These are phyloP conservation scores for Paracamarosporium sp. DNA, from an alignment of 2,329 filamentous ascomycete species.

Conservation along the genomic window DNA sequence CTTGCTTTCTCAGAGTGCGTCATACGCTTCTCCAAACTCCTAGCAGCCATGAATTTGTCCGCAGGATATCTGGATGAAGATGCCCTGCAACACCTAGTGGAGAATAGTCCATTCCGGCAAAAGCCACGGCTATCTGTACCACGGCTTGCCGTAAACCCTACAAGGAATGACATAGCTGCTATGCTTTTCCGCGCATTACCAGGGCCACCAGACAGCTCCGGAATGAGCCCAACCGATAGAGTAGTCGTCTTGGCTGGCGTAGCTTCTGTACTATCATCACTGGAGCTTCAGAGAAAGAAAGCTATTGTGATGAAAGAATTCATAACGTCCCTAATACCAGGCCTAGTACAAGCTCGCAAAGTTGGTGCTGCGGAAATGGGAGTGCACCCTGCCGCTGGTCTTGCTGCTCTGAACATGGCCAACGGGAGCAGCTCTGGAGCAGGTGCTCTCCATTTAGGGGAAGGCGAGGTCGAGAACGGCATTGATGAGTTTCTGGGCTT, in stretches of 20 bases:
- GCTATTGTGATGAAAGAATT: conserved; percentile 88
- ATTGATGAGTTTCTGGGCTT: conserved; percentile 51
- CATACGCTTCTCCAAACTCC: conserved; percentile 74
- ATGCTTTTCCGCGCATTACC: conserved; percentile 56
- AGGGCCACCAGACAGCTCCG: conserved; percentile 59
- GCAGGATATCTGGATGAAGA: conserved; percentile 67
- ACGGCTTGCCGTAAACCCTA: conserved; percentile 42
- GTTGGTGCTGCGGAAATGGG: conserved; percentile 94
- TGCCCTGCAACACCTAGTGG: conserved; percentile 58
- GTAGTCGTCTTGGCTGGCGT: conserved; percentile 84
- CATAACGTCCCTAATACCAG: conserved; percentile 80
- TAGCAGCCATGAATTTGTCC: conserved; percentile 70
- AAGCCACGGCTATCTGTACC: conserved; percentile 42
- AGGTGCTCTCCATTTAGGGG: conserved; percentile 68
- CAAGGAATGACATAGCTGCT: conserved; percentile 45
- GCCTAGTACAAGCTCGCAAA: conserved; percentile 88
- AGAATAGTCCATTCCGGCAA: conserved; percentile 55
- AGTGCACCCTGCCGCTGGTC: conserved; percentile 88
- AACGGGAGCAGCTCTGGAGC: conserved; percentile 71
- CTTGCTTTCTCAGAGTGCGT: conserved; percentile 75
- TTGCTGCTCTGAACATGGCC: conserved; percentile 70
- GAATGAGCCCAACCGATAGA: conserved; percentile 76
- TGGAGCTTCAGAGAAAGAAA: conserved; percentile 88
- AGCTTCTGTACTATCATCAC: conserved; percentile 78
- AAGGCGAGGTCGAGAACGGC: conserved; percentile 47